Conservation (phyloP, 2,329 filamentous ascomycete genomes). For the Phaeosphaeria sp. region DNA sequence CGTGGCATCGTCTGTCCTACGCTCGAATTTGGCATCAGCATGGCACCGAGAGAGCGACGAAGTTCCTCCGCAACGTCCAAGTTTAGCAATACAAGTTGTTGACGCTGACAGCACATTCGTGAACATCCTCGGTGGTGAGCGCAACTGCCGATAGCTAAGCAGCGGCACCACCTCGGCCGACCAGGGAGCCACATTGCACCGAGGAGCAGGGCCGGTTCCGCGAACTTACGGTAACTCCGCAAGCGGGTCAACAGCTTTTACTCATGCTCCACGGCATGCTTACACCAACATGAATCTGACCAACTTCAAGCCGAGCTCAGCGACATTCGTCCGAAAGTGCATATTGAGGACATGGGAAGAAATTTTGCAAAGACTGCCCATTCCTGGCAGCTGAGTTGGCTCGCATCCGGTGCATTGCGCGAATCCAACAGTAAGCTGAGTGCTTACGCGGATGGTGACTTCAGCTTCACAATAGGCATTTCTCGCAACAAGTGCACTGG, state of each 20-base stretch:
- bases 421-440: constrained; percentile 1
- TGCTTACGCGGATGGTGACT: background rate
- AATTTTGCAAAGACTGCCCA: background rate
- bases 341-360: background rate
- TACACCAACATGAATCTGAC: constrained; percentile 5
- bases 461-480: constrained; percentile 1
- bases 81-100: background rate
- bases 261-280: constrained; percentile 2
- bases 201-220: background rate
- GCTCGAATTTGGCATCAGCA: background rate
- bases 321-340: constrained; percentile 1
- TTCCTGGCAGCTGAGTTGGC: background rate
- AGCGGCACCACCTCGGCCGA: constrained; percentile 6
- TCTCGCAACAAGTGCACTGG: constrained; percentile 2
- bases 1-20: background rate
- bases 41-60: background rate
- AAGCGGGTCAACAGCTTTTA: background rate
- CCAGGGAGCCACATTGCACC: background rate
- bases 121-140: background rate
- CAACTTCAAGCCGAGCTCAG: background rate
- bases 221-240: background rate
- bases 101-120: constrained; percentile 3
- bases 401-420: background rate
- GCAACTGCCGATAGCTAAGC: background rate
- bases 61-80: background rate